Conservation (phyloP, 352 stramenopile genomes). For the Globisporangium ultimum region DNA sequence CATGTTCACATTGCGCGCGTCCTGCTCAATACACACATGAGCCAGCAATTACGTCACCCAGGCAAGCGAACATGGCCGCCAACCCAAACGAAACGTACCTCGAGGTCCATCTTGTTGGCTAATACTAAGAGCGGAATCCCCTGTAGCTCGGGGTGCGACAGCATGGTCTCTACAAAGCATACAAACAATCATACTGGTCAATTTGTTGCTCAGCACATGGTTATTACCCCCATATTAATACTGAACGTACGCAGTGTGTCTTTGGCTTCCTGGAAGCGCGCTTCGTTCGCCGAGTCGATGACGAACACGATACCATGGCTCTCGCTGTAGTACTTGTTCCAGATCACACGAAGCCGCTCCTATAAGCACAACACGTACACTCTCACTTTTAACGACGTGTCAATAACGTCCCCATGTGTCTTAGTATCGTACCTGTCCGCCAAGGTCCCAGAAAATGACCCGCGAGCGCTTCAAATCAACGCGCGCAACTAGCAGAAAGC, state of each 20-base stretch:
- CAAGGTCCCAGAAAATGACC: slow-evolving; percentile 92
- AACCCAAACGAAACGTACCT: slow-evolving; percentile 15
- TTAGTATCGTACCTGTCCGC: slow-evolving; percentile 63
- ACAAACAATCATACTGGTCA: not conserved
- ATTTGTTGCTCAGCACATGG: not conserved
- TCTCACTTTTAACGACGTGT: not conserved
- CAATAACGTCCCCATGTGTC: not conserved
- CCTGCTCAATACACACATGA: slow-evolving; percentile 8
- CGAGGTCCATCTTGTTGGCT: slow-evolving; percentile 90
- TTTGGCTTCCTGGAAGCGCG: slow-evolving; percentile 88
- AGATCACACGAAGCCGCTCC: slow-evolving; percentile 87
- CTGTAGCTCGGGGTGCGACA: slow-evolving; percentile 70
- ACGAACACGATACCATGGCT: slow-evolving; percentile 92
- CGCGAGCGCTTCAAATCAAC: slow-evolving; percentile 82
- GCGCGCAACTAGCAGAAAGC: slow-evolving; percentile 43
- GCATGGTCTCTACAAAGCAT: slow-evolving; percentile 56
- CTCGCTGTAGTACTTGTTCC: slow-evolving; percentile 94
- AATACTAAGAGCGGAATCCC: slow-evolving; percentile 87
- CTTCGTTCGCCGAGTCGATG: slow-evolving; percentile 83
- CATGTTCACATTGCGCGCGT: slow-evolving; percentile 33
- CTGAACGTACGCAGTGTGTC: slow-evolving; percentile 65
- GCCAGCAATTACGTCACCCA: not conserved
- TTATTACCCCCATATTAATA: not conserved
- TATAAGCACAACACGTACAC: slow-evolving; percentile 11
- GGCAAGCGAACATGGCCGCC: not conserved